Conservation (phyloP, 164 flowering plant species). For the Piper longum region DNA sequence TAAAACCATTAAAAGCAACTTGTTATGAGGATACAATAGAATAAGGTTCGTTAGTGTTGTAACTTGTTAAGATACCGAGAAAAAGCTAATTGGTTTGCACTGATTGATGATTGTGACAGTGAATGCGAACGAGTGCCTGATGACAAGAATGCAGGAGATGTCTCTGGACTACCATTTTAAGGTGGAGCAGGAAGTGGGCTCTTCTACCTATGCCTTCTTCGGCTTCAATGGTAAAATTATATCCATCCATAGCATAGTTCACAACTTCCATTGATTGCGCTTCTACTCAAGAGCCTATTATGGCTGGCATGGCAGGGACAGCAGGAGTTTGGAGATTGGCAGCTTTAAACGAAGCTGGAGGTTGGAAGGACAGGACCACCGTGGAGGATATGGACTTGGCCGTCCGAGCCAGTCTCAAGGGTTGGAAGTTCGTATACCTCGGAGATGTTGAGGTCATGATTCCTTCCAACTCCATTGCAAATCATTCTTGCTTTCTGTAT, state of each 20-base stretch:
- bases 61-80: neutral
- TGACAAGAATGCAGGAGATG: constrained; percentile 99
- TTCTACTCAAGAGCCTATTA: too few species aligned
- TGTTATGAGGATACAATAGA: too few species aligned
- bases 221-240: constrained; percentile 33
- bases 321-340: constrained; percentile 98
- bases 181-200: constrained; percentile 99
- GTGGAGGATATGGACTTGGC: constrained; percentile 99
- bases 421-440: constrained; percentile 91
- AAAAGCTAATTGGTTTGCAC: constrained; percentile 6
- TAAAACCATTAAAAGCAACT: too few species aligned
- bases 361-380: constrained; percentile 94
- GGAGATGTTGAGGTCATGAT: constrained; percentile 57
- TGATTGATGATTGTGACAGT: constrained; percentile 31
- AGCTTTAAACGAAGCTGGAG: constrained; percentile 86
- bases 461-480: too few species aligned
- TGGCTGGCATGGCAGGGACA: constrained; percentile 36
- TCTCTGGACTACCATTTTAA: constrained; percentile 89
- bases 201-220: constrained; percentile 91
- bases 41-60: too few species aligned
- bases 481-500: neutral
- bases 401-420: constrained; percentile 81
- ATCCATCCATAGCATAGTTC: too few species aligned
- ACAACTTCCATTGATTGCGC: too few species aligned
- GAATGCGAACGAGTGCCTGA: constrained; percentile 74